These are phyloP conservation scores for Claviceps sp. DNA, from an alignment of 2,329 filamentous ascomycete species.

Conservation along the genomic window DNA sequence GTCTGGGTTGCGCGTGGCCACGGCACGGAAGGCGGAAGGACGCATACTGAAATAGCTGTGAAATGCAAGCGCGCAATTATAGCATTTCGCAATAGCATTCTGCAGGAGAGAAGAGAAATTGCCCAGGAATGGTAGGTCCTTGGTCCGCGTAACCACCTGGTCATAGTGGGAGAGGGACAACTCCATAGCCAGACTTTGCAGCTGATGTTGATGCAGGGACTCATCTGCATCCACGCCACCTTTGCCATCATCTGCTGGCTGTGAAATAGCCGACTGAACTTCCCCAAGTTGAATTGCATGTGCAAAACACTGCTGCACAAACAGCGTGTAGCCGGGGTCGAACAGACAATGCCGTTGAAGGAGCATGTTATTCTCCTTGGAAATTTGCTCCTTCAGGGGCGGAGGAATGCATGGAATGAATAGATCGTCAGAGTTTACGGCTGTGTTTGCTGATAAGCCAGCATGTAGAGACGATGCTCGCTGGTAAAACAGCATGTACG, in stretches of 20 bases:
- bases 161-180: constrained; percentile 55
- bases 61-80: constrained; percentile 41
- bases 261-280: neutral
- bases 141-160: constrained; percentile 59
- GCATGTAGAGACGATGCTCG: constrained; percentile 51
- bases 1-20: constrained; percentile 51
- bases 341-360: constrained; percentile 69
- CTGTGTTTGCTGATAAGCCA: neutral
- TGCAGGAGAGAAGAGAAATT: constrained; percentile 36
- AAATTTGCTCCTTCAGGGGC: constrained; percentile 45
- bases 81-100: constrained; percentile 33
- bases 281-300: constrained; percentile 37
- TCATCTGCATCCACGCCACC: neutral
- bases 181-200: constrained; percentile 38
- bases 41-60: constrained; percentile 47
- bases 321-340: constrained; percentile 55
- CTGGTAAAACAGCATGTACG: constrained; percentile 98
- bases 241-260: constrained; percentile 1
- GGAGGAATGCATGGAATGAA: constrained; percentile 31
- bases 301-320: constrained; percentile 50
- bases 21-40: constrained; percentile 44
- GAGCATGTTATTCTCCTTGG: constrained; percentile 57
- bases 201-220: constrained; percentile 12
- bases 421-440: neutral
- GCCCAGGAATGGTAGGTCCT: constrained; percentile 51